These are phyloP conservation scores for Colletotrichum sp. DNA, from an alignment of 2,329 filamentous ascomycete species.

Conservation along the genomic window DNA sequence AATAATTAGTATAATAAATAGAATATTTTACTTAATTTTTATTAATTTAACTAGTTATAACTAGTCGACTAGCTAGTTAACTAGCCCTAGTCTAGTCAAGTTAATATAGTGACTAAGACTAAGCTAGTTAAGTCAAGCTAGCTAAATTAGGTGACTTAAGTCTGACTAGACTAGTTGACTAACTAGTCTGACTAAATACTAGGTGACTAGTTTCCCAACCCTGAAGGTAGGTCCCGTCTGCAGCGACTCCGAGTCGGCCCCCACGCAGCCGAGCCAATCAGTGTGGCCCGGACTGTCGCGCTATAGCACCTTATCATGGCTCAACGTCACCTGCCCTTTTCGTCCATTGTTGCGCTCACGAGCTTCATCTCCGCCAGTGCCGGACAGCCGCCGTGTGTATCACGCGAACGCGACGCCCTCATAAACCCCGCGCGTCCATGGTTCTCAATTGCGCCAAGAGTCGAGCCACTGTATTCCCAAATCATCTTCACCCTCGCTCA, in stretches of 20 bases:
- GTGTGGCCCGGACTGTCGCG: not conserved
- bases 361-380: not conserved
- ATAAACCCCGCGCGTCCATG: not conserved
- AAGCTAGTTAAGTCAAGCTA: too few species aligned
- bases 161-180: too few species aligned
- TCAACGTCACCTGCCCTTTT: not conserved
- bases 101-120: too few species aligned
- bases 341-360: not conserved
- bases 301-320: not conserved
- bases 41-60: too few species aligned
- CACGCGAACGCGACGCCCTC: not conserved
- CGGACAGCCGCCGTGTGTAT: not conserved
- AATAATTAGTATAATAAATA: too few species aligned
- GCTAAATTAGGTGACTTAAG: too few species aligned
- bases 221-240: not conserved
- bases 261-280: not conserved
- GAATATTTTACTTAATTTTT: too few species aligned
- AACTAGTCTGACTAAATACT: too few species aligned
- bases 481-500: not conserved
- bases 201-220: too few species aligned
- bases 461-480: not conserved
- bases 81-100: too few species aligned
- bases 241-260: not conserved
- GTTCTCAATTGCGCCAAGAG: not conserved
- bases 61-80: too few species aligned